Base-by-base conservation (phyloP, 2,329 filamentous ascomycete genomes). In the Pseudogymnoascus sp. region DNA sequence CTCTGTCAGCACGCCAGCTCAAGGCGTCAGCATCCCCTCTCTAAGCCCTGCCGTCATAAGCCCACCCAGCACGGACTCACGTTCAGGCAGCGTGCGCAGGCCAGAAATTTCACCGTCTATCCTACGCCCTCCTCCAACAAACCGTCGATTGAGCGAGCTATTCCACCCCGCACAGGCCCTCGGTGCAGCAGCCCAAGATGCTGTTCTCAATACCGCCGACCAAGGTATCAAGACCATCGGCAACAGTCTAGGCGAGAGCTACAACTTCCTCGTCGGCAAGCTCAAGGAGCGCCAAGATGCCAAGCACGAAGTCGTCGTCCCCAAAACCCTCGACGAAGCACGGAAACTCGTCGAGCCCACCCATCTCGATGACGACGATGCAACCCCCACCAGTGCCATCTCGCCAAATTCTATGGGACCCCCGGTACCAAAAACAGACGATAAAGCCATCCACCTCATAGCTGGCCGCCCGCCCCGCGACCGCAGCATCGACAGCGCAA, bases 161-260 rank as follows among this genome's bases (percentile, higher is more conserved):
- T 89, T 97, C 62, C 91, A 95, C 73, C 87, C 90, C 0, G 90
- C 93, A 42, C 87, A 91, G 0, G 90, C 89, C 71, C 89, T 90
- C 2, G 83, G 97, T 63, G 89, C 89, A 65, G 89, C 87, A 33
- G 91, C 91, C 47, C 90, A 90, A 65, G 93, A 96, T 73, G 89
- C 90, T 1, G 86, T 96, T 26, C 84, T 96, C 65, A 92, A 84
- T 69, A 93, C 91, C 0, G 95, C 95, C 10, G 95, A 99, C 71
- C 92, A 96, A 73, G 85, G 93, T 1, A 81, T 97, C 67, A 96
- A 97, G 72, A 96, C 87, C 36, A 96, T 99, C 68, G 90, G 93
- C 66, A 93, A 84, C 71, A 96, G 91, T 59, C 79, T 97, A 3
- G 93, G 93, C 65, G 92, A 91, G 71, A 97, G 92, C 73, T 96